These are phyloP conservation scores for Zychaea mexicana DNA, from an alignment of 371 early-diverging fungal genomes.

Conservation along the genomic window DNA sequence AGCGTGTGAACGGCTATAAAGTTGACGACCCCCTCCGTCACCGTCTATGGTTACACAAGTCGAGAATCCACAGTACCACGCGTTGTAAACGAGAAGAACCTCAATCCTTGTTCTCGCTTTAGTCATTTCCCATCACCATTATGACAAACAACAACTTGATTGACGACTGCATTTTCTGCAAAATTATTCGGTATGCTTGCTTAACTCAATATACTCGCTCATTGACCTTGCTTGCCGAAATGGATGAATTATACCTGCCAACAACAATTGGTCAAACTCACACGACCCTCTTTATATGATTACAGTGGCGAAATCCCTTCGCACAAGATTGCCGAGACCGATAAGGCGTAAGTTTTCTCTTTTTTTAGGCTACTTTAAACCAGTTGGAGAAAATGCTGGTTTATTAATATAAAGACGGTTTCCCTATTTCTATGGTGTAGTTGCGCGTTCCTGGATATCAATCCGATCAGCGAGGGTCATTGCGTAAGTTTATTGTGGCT, in stretches of 20 bases:
- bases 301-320: constrained; percentile 82
- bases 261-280: not conserved
- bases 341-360: constrained; percentile 58
- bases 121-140: not conserved
- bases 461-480: constrained; percentile 82
- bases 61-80: not conserved
- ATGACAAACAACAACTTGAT: constrained; percentile 25
- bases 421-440: constrained; percentile 20
- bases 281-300: not conserved
- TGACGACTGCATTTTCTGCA: constrained; percentile 86
- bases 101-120: not conserved
- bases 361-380: no score
- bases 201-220: not conserved
- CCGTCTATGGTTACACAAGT: not conserved
- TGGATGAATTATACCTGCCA: not conserved
- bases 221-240: no score
- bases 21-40: not conserved
- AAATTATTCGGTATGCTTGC: constrained; percentile 66
- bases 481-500: constrained; percentile 53
- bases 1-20: no score
- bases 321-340: constrained; percentile 80
- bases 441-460: constrained; percentile 77
- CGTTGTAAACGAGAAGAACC: not conserved
- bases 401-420: not conserved
- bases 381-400: no score